Percentiles rank a stretch among this genome's conserved stretches.
Conservation (phyloP, 2,329 filamentous ascomycete species). For the Fusarium nematophilum region DNA sequence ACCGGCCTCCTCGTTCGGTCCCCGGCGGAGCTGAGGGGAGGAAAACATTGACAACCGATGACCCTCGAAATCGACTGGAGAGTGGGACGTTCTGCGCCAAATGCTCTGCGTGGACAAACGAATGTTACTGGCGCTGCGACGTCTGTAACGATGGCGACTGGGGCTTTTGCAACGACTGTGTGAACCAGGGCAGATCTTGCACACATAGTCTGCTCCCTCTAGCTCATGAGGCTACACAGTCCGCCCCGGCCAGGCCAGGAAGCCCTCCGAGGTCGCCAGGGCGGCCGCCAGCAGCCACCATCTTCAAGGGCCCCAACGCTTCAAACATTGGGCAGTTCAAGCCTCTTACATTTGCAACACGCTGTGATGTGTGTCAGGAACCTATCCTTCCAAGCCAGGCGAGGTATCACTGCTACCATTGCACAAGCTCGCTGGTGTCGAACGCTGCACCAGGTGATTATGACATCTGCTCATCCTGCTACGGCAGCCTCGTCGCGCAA, state of each 20-base stretch:
- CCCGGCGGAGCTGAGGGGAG: constrained; percentile 66
- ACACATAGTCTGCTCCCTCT: constrained; percentile 84
- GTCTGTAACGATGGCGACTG: constrained; percentile 92
- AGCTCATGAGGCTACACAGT: constrained; percentile 64
- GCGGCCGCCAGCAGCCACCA: constrained; percentile 59
- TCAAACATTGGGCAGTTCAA: constrained; percentile 67
- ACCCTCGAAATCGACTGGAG: constrained; percentile 76
- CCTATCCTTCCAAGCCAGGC: constrained; percentile 76
- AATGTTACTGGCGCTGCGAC: constrained; percentile 91
- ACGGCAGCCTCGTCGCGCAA: constrained; percentile 71
- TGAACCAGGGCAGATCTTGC: constrained; percentile 84
- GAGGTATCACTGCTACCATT: constrained; percentile 84
- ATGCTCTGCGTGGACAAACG: constrained; percentile 79
- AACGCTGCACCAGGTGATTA: constrained; percentile 77
- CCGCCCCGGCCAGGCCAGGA: constrained; percentile 51
- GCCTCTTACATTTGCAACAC: constrained; percentile 76
- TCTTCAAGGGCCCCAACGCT: constrained; percentile 60
- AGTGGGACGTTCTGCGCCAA: constrained; percentile 86
- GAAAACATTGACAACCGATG: constrained; percentile 71
- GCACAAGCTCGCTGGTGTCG: constrained; percentile 64
- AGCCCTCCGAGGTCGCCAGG: constrained; percentile 56
- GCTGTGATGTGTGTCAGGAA: constrained; percentile 82
- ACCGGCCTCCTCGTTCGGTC: constrained; percentile 60
- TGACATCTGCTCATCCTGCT: constrained; percentile 85
- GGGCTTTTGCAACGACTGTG: constrained; percentile 91